Base-by-base conservation (phyloP, 768 basidiomycete species). In the Pholiota microspora region DNA sequence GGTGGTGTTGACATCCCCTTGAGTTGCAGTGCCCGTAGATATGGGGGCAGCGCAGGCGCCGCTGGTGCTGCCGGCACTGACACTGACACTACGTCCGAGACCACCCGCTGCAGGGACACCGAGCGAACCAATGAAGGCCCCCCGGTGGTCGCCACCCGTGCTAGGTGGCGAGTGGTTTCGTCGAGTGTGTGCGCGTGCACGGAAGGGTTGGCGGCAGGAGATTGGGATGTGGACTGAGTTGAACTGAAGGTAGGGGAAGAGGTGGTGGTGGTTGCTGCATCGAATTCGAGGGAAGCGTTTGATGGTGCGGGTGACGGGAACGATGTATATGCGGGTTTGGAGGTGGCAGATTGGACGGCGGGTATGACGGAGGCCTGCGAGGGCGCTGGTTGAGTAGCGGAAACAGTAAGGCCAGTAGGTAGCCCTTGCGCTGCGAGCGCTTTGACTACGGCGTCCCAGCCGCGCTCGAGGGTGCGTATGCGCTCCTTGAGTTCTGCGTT, bases 51-150 rank as follows among this genome's bases (percentile, higher is more conserved):
- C 18, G 56, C 54, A 48, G 56, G 53, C 18, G 59, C 18, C 49
- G 59, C 53, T 44, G 57, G 47, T 51, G 64, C 56, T 57, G 66
- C 36, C 25, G 54, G n/a, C n/a, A n/a, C 46, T 54, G 53, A 38
- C 34, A 48, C 21, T 13, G 56, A 24, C 32, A 23, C 51, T 46
- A 51, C 1, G 40, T 57, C 44, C 51, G 59, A 77, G 73, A 74
- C 86, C 88, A 89, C 91, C 92, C 91, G 92, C 92, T 94, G 92
- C 92, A 86, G 89, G 92, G 92, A 78, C 86, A 83, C 78, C 78
- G 79, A 73, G 64, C 79, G 60, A 57, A 54, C 63, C 58, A 60
- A 67, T 69, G 72, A 72, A 74, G 72, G 73, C 68, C 74, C 79
- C 69, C 74, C 79, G 77, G 80, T 81, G 84, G 80, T 85, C 92